Base-by-base conservation (phyloP, 2,329 filamentous ascomycete species). In the Arthrobotrys megalospora region DNA sequence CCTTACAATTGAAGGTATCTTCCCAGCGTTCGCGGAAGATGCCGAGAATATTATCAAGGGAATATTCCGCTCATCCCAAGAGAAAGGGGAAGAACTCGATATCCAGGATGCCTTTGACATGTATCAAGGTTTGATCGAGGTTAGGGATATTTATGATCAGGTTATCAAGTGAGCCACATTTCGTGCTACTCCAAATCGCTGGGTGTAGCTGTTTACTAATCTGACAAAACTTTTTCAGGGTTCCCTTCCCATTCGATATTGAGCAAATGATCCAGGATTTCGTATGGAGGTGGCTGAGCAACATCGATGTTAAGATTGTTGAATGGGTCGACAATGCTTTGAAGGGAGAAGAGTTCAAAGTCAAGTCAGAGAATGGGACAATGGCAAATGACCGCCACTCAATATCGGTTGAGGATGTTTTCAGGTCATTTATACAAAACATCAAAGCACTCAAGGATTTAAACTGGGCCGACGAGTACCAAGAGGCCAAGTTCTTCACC, bases 401-500 rank as follows among this genome's bases (percentile, higher is more conserved):
- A 83, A 90, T 95, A 76, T 98, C 95, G 14, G 90, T 97, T 6
- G 92, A 97, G 79, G 96, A 99, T 84, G 90, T 97, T 50, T 98
- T 97, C 86, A 91, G 92, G 81, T 91, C 96, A 0, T 97, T 98
- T 87, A 96, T 94, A 82, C 93, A 97, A 85, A 93, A 92, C 16
- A 90, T 96, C 41, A 92, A 97, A 80, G 93, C 96, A 82, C 90
- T 99, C 68, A 90, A 93, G 67, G 88, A 93, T 81, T 88, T 99
- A 10, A 90, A 94, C 78, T 99, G 96, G 96, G 92, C 94, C 80
- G 93, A 98, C 83, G 93, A 97, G 82, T 87, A 97, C 43, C 94
- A 97, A 80, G 93, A 97, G 83, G 95, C 96, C 45, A 93, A 94
- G 79, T 99, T 99, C 85, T 98, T 98, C 94, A 99, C 96, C 14